Conservation (phyloP, 2,329 filamentous ascomycete genomes). For the Rugonectria rugulosa region DNA sequence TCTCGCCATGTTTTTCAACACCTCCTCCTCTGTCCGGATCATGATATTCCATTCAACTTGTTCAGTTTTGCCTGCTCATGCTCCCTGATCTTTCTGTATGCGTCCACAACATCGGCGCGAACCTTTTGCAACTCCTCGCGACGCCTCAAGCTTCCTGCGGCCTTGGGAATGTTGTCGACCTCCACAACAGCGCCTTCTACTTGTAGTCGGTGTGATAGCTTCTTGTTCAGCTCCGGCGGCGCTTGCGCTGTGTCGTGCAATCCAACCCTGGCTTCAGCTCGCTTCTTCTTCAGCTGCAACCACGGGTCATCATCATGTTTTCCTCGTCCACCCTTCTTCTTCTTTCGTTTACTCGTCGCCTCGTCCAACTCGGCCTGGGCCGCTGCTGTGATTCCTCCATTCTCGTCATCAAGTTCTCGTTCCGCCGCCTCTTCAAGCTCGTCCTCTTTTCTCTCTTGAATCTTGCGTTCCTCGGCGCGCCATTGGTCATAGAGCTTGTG, state of each 20-base stretch:
- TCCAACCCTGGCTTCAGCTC: slow-evolving; percentile 61
- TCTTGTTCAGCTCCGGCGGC: slow-evolving; percentile 74
- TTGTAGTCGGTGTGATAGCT: slow-evolving; percentile 43
- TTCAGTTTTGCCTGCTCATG: slow-evolving; percentile 47
- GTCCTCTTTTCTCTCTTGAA: slow-evolving; percentile 70
- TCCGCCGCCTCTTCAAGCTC: slow-evolving; percentile 71
- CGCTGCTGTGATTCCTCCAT: slow-evolving; percentile 56
- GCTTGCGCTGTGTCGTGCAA: slow-evolving; percentile 72
- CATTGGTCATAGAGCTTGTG: slow-evolving; percentile 82
- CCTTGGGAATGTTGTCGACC: slow-evolving; percentile 48
- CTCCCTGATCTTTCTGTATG: slow-evolving; percentile 49
- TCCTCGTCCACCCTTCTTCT: slow-evolving; percentile 53
- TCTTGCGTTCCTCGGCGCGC: slow-evolving; percentile 70
- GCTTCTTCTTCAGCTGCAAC: slow-evolving; percentile 74
- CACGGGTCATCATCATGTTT: slow-evolving; percentile 77
- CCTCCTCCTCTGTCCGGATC: not conserved
- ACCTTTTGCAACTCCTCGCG: slow-evolving; percentile 49
- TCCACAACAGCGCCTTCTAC: slow-evolving; percentile 45
- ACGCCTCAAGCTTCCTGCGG: slow-evolving; percentile 49
- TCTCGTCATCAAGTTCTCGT: slow-evolving; percentile 66
- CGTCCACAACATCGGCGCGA: slow-evolving; percentile 47
- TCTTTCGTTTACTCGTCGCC: slow-evolving; percentile 40
- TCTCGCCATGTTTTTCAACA: not conserved
- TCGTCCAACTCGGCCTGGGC: slow-evolving; percentile 51
- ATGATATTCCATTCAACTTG: not conserved